A percentile compares a stretch with the other conserved stretches of the same genome.
These are phyloP conservation scores for Guadua angustifolia DNA, from an alignment of 176 grass and related monocot genomes.

Conservation along the genomic window DNA sequence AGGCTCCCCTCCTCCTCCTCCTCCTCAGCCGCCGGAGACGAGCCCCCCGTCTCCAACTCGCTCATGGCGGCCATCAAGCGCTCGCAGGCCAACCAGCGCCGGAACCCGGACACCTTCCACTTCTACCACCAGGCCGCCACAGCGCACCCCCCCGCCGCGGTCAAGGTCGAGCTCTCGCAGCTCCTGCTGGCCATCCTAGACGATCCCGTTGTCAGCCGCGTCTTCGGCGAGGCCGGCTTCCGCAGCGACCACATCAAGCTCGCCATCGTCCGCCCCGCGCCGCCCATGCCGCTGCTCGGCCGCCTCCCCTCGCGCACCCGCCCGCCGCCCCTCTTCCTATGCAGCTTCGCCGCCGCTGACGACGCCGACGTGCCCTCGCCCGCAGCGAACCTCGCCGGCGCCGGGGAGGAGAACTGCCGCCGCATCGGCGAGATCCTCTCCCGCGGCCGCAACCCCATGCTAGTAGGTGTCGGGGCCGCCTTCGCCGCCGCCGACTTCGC, in stretches of 20 bases:
- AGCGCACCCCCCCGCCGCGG: conserved; percentile 40
- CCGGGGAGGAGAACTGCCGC: conserved; percentile 64
- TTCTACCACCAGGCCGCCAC: conserved; percentile 62
- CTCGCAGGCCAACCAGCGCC: conserved; percentile 78
- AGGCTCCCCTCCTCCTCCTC: conserved; percentile 57
- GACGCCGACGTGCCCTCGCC: conserved; percentile 61
- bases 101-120: conserved; percentile 81
- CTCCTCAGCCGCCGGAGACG: background rate
- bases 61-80: conserved; percentile 94
- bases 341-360: conserved; percentile 69
- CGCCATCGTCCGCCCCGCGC: conserved; percentile 72
- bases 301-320: conserved; percentile 41
- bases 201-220: conserved; percentile 88
- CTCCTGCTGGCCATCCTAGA: conserved; percentile 85
- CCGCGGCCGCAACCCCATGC: conserved; percentile 82
- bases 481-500: conserved; percentile 67
- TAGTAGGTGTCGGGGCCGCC: conserved; percentile 75
- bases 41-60: conserved; percentile 83
- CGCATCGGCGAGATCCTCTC: conserved; percentile 74
- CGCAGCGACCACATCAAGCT: conserved; percentile 77
- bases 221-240: conserved; percentile 89
- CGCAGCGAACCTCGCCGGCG: conserved; percentile 29
- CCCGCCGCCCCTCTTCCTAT: conserved; percentile 84
- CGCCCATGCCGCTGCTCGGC: conserved; percentile 55
- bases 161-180: conserved; percentile 84